A percentile compares a stretch with the other conserved stretches of the same genome.
These are phyloP conservation scores for Oryza meyeriana DNA, from an alignment of 176 grass and related monocot genomes.

Conservation along the genomic window DNA sequence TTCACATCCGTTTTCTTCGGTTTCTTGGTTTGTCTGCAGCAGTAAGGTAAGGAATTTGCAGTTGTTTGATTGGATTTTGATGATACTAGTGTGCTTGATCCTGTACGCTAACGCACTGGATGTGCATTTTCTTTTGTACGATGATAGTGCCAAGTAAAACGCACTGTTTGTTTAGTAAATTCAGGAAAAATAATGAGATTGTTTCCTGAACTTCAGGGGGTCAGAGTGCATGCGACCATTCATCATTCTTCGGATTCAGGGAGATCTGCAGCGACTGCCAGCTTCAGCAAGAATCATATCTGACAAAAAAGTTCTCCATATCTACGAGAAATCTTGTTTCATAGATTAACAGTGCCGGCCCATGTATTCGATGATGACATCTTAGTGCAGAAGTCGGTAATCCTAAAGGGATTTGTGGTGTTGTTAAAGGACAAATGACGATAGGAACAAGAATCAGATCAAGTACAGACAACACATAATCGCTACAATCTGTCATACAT, in stretches of 20 bases:
- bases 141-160: too few relatives aligned
- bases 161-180: too few relatives aligned
- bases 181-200: too few relatives aligned
- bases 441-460: not conserved
- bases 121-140: not conserved
- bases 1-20: too few relatives aligned
- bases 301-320: not conserved
- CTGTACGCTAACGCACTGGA: not conserved
- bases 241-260: too few relatives aligned
- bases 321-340: not conserved
- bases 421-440: not conserved
- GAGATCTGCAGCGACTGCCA: not conserved
- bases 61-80: not conserved
- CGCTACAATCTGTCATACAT: not conserved
- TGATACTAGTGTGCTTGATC: not conserved
- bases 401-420: not conserved
- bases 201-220: too few relatives aligned
- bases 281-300: not conserved
- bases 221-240: too few relatives aligned
- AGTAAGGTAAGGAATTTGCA: too few relatives aligned
- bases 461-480: not conserved
- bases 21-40: too few relatives aligned
- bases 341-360: not conserved
- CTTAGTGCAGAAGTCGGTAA: too few relatives aligned
- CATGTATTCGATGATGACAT: too few relatives aligned